phyloP scores from a whole-genome alignment of 2,329 filamentous ascomycete genomes.

The Ceratocystis papillata region DNA sequence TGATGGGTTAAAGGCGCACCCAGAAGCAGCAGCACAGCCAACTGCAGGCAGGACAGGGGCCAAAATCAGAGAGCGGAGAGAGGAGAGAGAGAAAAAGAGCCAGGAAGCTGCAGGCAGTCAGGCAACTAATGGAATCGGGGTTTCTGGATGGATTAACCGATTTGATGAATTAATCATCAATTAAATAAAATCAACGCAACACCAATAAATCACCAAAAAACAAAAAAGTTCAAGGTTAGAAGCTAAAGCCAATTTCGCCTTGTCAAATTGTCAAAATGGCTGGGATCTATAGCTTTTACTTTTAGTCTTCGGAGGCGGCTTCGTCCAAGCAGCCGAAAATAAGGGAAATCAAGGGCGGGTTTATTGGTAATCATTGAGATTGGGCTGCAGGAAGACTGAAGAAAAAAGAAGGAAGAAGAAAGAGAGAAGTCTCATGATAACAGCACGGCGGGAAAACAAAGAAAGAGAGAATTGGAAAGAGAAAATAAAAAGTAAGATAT shows the following conservation, averaged over 20 bases:
- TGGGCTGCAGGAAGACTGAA: neutral
- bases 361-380: conserved; percentile 19
- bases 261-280: neutral
- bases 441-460: neutral
- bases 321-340: conserved; percentile 21
- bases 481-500: neutral
- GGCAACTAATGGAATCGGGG: neutral
- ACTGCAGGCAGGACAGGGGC: neutral
- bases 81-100: neutral
- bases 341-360: conserved; percentile 11
- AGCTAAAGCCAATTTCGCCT: neutral
- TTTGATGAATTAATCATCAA: too few species aligned
- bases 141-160: neutral
- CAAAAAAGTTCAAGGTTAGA: too few species aligned
- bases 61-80: neutral
- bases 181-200: too few species aligned
- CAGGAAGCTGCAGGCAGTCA: conserved; percentile 6
- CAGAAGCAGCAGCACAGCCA: neutral
- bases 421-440: neutral
- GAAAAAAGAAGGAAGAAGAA: conserved; percentile 9
- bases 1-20: conserved; percentile 3
- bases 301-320: neutral
- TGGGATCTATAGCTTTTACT: neutral
- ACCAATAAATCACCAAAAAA: too few species aligned
- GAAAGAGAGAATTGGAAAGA: neutral